Percentiles rank a stretch among this genome's conserved stretches.
Conservation (phyloP, 352 stramenopile species). For the Pythium volutum region DNA sequence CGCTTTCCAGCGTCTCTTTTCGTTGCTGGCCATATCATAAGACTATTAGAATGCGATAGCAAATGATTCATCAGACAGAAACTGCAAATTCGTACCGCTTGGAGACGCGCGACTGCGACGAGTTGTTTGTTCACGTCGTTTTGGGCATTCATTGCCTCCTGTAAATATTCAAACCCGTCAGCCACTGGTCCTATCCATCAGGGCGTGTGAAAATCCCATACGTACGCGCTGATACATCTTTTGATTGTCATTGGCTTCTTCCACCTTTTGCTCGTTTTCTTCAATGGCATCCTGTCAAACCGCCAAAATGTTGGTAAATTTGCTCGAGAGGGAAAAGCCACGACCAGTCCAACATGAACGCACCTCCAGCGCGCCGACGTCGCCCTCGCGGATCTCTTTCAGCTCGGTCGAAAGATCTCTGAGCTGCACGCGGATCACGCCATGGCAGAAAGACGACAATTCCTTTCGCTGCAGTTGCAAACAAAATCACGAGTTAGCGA, state of each 20-base stretch:
- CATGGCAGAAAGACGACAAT: constrained; percentile 61
- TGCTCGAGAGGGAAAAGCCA: background rate
- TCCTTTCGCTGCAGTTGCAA: constrained; percentile 46
- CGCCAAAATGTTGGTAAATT: background rate
- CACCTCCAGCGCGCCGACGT: constrained; percentile 31
- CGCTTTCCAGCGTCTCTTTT: constrained; percentile 67
- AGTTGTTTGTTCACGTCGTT: constrained; percentile 61
- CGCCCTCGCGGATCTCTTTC: constrained; percentile 59
- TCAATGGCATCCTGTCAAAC: constrained; percentile 39
- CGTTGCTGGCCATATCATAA: constrained; percentile 35
- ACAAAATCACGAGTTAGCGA: background rate
- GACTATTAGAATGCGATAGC: constrained; percentile 1
- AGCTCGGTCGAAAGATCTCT: constrained; percentile 50
- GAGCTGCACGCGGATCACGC: constrained; percentile 50
- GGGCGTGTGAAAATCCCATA: background rate
- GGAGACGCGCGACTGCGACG: constrained; percentile 61
- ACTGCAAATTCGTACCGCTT: constrained; percentile 37
- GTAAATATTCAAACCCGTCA: background rate
- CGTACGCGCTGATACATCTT: constrained; percentile 48
- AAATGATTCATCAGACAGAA: background rate
- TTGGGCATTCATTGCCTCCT: constrained; percentile 52
- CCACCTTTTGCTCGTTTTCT: constrained; percentile 50
- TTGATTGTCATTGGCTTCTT: constrained; percentile 57
- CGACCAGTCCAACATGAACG: background rate
- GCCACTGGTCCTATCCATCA: background rate